phyloP scores from a whole-genome alignment of 129 eudicot species.

The Flaveria sonorensis region DNA sequence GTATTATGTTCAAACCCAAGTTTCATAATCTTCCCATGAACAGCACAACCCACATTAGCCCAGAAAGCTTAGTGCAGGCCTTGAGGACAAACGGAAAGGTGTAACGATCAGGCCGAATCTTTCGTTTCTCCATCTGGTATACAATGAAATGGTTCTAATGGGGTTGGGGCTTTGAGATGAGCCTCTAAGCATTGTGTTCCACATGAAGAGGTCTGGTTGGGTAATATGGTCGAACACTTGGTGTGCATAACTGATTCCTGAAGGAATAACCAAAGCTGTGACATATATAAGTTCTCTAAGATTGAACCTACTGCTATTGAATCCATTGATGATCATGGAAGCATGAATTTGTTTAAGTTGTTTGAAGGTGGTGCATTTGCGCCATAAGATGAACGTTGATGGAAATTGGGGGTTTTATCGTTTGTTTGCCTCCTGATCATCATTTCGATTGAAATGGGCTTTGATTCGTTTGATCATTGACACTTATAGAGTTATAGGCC shows the following conservation, averaged over 20 bases:
- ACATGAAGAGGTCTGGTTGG: slow-evolving; percentile 71
- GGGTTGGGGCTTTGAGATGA: slow-evolving; percentile 83
- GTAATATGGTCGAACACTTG: slow-evolving; percentile 65
- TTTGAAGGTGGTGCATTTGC: slow-evolving; percentile 54
- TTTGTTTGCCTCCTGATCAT: slow-evolving; percentile 56
- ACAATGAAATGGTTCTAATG: slow-evolving; percentile 43
- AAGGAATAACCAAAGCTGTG: slow-evolving; percentile 47
- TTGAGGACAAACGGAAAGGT: slow-evolving; percentile 77
- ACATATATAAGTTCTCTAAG: slow-evolving; percentile 63
- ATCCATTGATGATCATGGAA: slow-evolving; percentile 58
- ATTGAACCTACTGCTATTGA: slow-evolving; percentile 40
- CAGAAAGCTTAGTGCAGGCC: slow-evolving; percentile 75
- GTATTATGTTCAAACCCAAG: slow-evolving; percentile 57
- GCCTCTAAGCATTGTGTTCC: slow-evolving; percentile 87
- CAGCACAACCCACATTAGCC: slow-evolving; percentile 46
- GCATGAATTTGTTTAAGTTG: slow-evolving; percentile 67
- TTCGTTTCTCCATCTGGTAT: slow-evolving; percentile 56
- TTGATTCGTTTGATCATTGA: not conserved
- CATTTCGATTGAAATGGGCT: slow-evolving; percentile 16
- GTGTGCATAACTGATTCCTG: slow-evolving; percentile 68
- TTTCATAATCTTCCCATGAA: slow-evolving; percentile 67
- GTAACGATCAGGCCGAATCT: slow-evolving; percentile 58
- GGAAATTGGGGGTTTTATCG: slow-evolving; percentile 46
- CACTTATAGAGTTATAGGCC: not conserved
- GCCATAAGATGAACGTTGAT: slow-evolving; percentile 55